phyloP scores from a whole-genome alignment of 2,329 filamentous ascomycete species.

The Xylogone sp. region DNA sequence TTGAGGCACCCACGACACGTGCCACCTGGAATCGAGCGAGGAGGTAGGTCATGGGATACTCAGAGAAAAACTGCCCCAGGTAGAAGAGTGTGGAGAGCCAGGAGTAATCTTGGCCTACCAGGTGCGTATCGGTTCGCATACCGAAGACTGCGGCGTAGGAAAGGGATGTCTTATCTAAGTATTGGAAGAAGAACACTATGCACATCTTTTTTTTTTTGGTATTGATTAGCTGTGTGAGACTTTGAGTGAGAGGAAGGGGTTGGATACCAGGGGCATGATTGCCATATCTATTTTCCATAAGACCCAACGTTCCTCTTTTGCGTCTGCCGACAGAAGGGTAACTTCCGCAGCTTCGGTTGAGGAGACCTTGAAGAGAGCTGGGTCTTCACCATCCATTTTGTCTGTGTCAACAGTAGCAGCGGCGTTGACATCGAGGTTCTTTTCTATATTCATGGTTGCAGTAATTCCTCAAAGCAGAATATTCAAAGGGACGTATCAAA shows the following conservation, averaged over 20 bases:
- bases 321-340: neutral
- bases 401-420: neutral
- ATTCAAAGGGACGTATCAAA: neutral
- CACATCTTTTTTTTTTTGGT: slow-evolving; percentile 31
- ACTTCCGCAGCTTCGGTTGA: neutral
- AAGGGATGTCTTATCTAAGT: slow-evolving; percentile 45
- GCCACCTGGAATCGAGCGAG: slow-evolving; percentile 46
- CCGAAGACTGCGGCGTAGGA: slow-evolving; percentile 46
- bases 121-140: slow-evolving; percentile 39
- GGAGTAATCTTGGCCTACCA: slow-evolving; percentile 43
- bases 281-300: slow-evolving; percentile 30
- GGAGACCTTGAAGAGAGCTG: neutral
- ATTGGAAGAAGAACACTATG: slow-evolving; percentile 39
- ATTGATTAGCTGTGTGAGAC: neutral
- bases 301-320: slow-evolving; percentile 29
- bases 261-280: slow-evolving; percentile 27
- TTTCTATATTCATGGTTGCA: neutral
- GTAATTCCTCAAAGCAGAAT: neutral
- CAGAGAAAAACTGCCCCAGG: slow-evolving; percentile 41
- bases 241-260: neutral
- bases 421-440: neutral
- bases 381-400: neutral
- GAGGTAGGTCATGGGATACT: slow-evolving; percentile 47
- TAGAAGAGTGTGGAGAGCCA: slow-evolving; percentile 45
- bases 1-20: slow-evolving; percentile 44